These are phyloP conservation scores for Berberis thunbergii DNA, from an alignment of 164 flowering plant species.

Conservation along the genomic window DNA sequence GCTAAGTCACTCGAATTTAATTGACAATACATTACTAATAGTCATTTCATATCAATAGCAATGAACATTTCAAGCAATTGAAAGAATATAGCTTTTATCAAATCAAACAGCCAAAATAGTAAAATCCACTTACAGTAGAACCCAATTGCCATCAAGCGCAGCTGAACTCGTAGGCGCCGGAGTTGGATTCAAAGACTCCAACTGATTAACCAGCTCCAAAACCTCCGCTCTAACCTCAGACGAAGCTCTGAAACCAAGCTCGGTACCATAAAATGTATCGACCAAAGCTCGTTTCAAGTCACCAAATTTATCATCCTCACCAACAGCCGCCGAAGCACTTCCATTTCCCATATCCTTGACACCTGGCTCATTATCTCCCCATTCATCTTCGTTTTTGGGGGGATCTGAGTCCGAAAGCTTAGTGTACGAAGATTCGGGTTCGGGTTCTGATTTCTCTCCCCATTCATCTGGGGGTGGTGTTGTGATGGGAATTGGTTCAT, in stretches of 20 bases:
- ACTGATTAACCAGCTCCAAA: conserved; percentile 64
- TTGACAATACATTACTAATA: too few species aligned
- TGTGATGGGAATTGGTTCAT: background rate
- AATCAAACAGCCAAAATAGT: background rate
- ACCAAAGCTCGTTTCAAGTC: conserved; percentile 70
- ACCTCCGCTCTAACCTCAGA: conserved; percentile 80
- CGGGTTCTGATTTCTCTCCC: conserved; percentile 61
- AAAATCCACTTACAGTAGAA: conserved; percentile 61
- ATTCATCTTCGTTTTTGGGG: conserved; percentile 64
- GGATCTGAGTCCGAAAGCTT: conserved; percentile 52
- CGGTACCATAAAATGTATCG: conserved; percentile 76
- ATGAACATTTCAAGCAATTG: too few species aligned
- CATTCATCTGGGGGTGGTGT: conserved; percentile 37
- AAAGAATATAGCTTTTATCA: too few species aligned
- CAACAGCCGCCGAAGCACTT: conserved; percentile 16
- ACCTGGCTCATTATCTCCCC: conserved; percentile 33
- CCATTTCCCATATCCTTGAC: conserved; percentile 4
- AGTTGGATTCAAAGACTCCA: conserved; percentile 77
- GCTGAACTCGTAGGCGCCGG: conserved; percentile 53
- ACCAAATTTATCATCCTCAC: conserved; percentile 21
- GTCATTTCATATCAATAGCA: too few species aligned
- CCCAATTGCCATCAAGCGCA: conserved; percentile 78
- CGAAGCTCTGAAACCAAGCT: conserved; percentile 60
- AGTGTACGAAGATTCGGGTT: conserved; percentile 21
- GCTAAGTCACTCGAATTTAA: too few species aligned